Conservation (phyloP, 495 filamentous ascomycete genomes). For the Hypoxylon rickii region DNA sequence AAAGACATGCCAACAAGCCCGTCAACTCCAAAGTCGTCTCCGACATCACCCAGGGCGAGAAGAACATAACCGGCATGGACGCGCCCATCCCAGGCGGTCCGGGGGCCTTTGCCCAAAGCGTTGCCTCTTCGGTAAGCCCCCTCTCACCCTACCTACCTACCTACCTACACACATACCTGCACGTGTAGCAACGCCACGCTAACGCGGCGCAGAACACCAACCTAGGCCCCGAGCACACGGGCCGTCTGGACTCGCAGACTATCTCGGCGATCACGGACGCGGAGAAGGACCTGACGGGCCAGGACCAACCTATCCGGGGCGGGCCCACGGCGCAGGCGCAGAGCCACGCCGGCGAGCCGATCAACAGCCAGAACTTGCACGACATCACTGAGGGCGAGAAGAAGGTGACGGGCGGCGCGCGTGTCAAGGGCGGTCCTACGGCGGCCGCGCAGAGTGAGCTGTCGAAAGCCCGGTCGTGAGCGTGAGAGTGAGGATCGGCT, state of each 20-base stretch:
- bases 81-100: constrained; percentile 17
- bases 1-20: constrained; percentile 25
- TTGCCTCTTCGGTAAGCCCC: constrained; percentile 14
- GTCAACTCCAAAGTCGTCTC: constrained; percentile 22
- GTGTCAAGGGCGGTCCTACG: constrained; percentile 38
- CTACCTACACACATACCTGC: too few relatives aligned
- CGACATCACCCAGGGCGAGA: constrained; percentile 32
- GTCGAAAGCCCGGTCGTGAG: constrained; percentile 22
- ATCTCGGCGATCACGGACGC: constrained; percentile 34
- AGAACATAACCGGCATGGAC: constrained; percentile 17
- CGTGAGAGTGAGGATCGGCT: neutral
- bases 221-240: constrained; percentile 16
- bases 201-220: constrained; percentile 11
- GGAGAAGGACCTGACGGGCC: constrained; percentile 23
- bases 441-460: constrained; percentile 38
- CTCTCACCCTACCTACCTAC: neutral
- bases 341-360: constrained; percentile 28
- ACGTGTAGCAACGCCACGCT: too few relatives aligned
- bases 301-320: constrained; percentile 18
- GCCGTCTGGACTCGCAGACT: constrained; percentile 29
- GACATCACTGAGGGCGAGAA: constrained; percentile 41
- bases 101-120: constrained; percentile 23
- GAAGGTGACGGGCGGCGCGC: constrained; percentile 23
- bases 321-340: constrained; percentile 39
- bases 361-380: constrained; percentile 30